Evolutionary conservation across 306 rosid species (phyloP), one percentile per base, ranked within the genome.

Genomic region (Pueraria montana): DNA sequence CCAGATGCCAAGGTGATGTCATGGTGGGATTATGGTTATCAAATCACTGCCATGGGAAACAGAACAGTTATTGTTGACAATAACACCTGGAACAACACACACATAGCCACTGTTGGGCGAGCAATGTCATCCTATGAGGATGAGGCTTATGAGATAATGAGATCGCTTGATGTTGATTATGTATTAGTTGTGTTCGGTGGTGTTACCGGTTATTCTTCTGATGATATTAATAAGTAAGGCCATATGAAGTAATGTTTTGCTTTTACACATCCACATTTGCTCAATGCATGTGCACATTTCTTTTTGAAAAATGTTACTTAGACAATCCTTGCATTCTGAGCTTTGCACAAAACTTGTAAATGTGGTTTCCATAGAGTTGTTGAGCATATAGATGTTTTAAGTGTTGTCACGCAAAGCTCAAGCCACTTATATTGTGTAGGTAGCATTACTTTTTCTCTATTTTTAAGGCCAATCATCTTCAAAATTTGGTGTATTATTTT

Each of bases 21-120:
- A 61, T 96, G 99, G 99, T 96, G 99, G 99, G 99, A 96, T 88
- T 96, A 96, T 79, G 98, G 99, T 52, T 96, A 96, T 82, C 99
- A 96, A 85, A 96, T 96, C 86, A 94, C 98, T 24, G 97, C 99
- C 40, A 96, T 96, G 99, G 99, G 99, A 86, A 96, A 96, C 90
- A 89, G 99, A 87, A 92, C 99, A 9, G 98, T 96, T 68, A 96
- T 96, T 82, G 99, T 96, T 78, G 99, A 96, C 89, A 96, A 96
- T 84, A 96, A 96, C 88, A 96, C 99, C 81, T 96, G 99, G 99
- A 96, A 96, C 86, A 96, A 96, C 77, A 96, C 99, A 34, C 99
- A 96, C 89, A 96, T 96, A 67, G 99, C 99, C 72, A 96, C 99
- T 68, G 99, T 96, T 75, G 99, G 99, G 67, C 97, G 98, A 77